These are phyloP conservation scores for Fusarium falciforme DNA, from an alignment of 2,329 filamentous ascomycete species.

Conservation along the genomic window DNA sequence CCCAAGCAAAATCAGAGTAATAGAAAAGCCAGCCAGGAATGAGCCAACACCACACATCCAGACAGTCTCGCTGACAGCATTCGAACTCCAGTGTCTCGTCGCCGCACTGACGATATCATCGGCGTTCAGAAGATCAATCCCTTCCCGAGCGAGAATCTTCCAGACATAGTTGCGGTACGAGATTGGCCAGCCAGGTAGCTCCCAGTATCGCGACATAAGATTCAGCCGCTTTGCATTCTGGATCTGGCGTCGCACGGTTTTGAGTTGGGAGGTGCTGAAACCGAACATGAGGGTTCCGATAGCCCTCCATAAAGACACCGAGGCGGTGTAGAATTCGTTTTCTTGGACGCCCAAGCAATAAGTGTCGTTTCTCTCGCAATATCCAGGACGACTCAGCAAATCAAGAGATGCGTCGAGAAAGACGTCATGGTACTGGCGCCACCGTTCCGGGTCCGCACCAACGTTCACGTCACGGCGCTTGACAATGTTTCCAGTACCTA, in stretches of 20 bases:
- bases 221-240: conserved; percentile 61
- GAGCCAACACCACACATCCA: conserved; percentile 36
- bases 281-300: conserved; percentile 59
- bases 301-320: conserved; percentile 62
- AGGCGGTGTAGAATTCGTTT: conserved; percentile 74
- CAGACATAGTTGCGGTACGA: conserved; percentile 67
- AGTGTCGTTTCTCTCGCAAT: conserved; percentile 13
- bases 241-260: conserved; percentile 57
- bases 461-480: conserved; percentile 35
- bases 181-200: conserved; percentile 68
- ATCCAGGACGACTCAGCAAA: conserved; percentile 41
- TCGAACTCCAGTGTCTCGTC: conserved; percentile 29
- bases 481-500: conserved; percentile 69
- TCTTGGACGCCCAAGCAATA: conserved; percentile 21
- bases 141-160: conserved; percentile 64
- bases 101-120: conserved; percentile 64
- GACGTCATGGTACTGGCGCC: conserved; percentile 58
- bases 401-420: conserved; percentile 75
- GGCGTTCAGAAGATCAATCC: conserved; percentile 70
- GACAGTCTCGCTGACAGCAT: conserved; percentile 29
- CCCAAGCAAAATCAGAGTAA: conserved; percentile 29
- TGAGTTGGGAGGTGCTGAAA: conserved; percentile 55
- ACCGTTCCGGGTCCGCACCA: conserved; percentile 15
- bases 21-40: conserved; percentile 25
- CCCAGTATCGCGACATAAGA: conserved; percentile 71